phyloP scores from a whole-genome alignment of 257 asterid genomes.

The Solanum lignicaule region DNA sequence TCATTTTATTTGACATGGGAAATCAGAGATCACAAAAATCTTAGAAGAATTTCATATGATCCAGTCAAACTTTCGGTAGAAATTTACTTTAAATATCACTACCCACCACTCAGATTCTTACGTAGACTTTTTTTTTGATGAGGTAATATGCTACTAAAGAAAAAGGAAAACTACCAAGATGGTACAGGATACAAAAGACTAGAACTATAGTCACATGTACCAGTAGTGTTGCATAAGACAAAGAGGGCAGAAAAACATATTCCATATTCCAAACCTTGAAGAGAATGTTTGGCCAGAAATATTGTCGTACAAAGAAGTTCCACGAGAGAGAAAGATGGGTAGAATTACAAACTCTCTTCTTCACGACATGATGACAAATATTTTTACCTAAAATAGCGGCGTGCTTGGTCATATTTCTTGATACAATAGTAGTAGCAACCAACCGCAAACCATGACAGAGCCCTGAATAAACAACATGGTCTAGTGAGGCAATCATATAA shows the following conservation, averaged over 20 bases:
- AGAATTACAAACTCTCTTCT: background rate
- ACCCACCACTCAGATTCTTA: background rate
- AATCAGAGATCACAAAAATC: background rate
- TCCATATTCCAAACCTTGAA: background rate
- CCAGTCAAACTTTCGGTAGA: background rate
- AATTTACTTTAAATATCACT: background rate
- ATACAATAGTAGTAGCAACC: conserved; percentile 96
- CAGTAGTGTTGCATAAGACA: background rate
- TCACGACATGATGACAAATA: background rate
- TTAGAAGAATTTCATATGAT: background rate
- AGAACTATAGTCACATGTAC: background rate
- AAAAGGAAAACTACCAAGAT: background rate
- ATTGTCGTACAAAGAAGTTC: background rate
- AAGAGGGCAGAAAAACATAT: background rate
- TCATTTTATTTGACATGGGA: background rate
- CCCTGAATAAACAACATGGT: conserved; percentile 45
- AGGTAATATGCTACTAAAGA: background rate
- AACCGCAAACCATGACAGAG: conserved; percentile 96
- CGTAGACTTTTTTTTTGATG: background rate
- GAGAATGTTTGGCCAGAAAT: background rate
- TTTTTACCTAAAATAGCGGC: conserved; percentile 83
- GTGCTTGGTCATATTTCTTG: conserved; percentile 86
- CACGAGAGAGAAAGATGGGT: background rate
- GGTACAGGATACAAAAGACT: background rate
- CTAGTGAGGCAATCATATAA: conserved; percentile 3